Conservation (phyloP, 148 eudicot species). For the Diospyros lotus region DNA sequence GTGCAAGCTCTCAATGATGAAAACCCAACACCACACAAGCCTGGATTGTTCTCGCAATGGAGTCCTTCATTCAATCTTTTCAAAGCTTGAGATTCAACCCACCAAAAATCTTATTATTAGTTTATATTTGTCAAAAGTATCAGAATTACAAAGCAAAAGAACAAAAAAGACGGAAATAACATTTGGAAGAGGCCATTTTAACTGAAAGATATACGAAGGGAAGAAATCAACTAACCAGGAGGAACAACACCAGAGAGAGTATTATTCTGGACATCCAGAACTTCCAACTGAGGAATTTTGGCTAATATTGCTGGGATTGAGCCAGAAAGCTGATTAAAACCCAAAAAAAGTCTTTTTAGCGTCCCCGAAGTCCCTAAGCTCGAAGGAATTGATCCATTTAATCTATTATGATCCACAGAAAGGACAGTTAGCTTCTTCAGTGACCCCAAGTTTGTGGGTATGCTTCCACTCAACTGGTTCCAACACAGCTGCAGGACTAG, state of each 20-base stretch:
- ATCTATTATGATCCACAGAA: slow-evolving; percentile 52
- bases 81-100: slow-evolving; percentile 40
- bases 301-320: slow-evolving; percentile 53
- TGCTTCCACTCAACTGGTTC: slow-evolving; percentile 63
- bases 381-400: slow-evolving; percentile 60
- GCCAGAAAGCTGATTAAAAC: slow-evolving; percentile 80
- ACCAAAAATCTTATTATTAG: background rate
- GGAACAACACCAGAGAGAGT: slow-evolving; percentile 71
- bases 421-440: slow-evolving; percentile 56
- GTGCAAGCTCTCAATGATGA: slow-evolving; percentile 56
- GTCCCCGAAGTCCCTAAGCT: slow-evolving; percentile 48
- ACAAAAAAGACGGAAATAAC: background rate
- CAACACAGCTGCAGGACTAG: slow-evolving; percentile 76
- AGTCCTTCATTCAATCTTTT: slow-evolving; percentile 54
- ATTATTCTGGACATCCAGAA: slow-evolving; percentile 68
- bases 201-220: background rate
- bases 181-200: background rate
- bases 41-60: slow-evolving; percentile 50
- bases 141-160: background rate
- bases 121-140: background rate
- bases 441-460: slow-evolving; percentile 63
- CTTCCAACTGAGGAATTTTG: slow-evolving; percentile 36
- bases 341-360: slow-evolving; percentile 64
- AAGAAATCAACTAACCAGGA: slow-evolving; percentile 36
- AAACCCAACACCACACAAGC: slow-evolving; percentile 64